Conservation (phyloP, 2,329 filamentous ascomycete genomes). For the Paecilomyces formosus region DNA sequence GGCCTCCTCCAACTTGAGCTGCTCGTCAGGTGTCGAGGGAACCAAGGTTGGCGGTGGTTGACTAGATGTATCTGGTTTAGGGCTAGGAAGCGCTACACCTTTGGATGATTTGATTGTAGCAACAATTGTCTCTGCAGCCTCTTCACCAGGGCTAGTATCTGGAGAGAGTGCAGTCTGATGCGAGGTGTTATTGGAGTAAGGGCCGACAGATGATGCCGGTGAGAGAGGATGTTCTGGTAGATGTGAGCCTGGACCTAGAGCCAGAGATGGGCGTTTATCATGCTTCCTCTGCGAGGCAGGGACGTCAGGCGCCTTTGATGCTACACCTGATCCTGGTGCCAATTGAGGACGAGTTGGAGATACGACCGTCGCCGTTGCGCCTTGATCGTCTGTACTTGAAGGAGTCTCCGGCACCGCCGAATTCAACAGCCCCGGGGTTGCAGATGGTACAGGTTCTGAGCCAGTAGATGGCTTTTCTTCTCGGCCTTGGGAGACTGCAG, state of each 20-base stretch:
- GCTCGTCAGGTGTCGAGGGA: slow-evolving; percentile 51
- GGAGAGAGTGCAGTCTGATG: slow-evolving; percentile 60
- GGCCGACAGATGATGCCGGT: slow-evolving; percentile 59
- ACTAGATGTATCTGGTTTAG: slow-evolving; percentile 16
- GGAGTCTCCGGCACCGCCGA: slow-evolving; percentile 14
- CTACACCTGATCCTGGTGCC: slow-evolving; percentile 7
- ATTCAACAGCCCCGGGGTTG: slow-evolving; percentile 25
- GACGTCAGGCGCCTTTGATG: slow-evolving; percentile 11
- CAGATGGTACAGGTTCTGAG: slow-evolving; percentile 46
- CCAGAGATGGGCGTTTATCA: slow-evolving; percentile 20
- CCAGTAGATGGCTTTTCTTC: slow-evolving; percentile 11
- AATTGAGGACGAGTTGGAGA: slow-evolving; percentile 14
- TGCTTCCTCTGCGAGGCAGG: slow-evolving; percentile 16
- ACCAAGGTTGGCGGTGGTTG: slow-evolving; percentile 20
- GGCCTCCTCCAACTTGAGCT: slow-evolving; percentile 50
- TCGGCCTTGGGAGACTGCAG: slow-evolving; percentile 6
- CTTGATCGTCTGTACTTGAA: slow-evolving; percentile 15
- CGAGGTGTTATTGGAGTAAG: slow-evolving; percentile 67
- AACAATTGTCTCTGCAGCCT: slow-evolving; percentile 38
- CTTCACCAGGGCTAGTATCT: slow-evolving; percentile 67
- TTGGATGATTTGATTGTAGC: slow-evolving; percentile 25
- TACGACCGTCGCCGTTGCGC: slow-evolving; percentile 11
- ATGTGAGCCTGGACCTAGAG: slow-evolving; percentile 15
- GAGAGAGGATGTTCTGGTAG: slow-evolving; percentile 33
- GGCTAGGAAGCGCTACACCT: slow-evolving; percentile 9